These are phyloP conservation scores for Puccinia brachypodii DNA, from an alignment of 1,284 basidiomycete species.

Conservation along the genomic window DNA sequence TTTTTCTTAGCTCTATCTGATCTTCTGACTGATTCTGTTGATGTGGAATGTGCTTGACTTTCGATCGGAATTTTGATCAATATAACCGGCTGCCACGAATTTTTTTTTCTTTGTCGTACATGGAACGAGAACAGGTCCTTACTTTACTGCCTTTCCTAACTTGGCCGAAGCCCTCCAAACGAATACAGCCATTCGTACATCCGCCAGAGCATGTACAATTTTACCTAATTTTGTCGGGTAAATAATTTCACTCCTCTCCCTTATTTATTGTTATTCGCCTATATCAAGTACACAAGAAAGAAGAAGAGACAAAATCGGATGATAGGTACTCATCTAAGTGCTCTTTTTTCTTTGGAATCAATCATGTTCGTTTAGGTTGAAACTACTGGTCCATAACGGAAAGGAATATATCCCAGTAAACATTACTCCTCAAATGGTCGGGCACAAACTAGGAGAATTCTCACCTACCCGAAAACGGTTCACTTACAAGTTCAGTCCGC, in stretches of 20 bases:
- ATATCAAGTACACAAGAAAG: neutral
- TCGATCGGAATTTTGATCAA: slow-evolving; percentile 15
- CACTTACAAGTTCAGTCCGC: slow-evolving; percentile 53
- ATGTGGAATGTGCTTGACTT: neutral
- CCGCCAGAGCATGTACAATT: slow-evolving; percentile 86
- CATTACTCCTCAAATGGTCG: slow-evolving; percentile 96
- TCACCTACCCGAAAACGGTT: slow-evolving; percentile 73
- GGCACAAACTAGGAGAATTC: slow-evolving; percentile 96
- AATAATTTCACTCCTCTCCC: slow-evolving; percentile 53
- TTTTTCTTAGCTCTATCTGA: neutral
- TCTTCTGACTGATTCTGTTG: neutral
- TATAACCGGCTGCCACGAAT: slow-evolving; percentile 51
- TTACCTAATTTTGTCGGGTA: slow-evolving; percentile 92
- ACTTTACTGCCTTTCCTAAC: slow-evolving; percentile 91
- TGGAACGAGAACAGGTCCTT: slow-evolving; percentile 69
- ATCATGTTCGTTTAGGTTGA: slow-evolving; percentile 62
- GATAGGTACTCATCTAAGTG: slow-evolving; percentile 49
- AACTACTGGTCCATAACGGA: slow-evolving; percentile 91
- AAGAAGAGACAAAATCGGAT: neutral
- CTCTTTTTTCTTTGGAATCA: neutral
- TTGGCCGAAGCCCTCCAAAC: slow-evolving; percentile 77
- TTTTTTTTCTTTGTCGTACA: slow-evolving; percentile 51
- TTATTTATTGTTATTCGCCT: no score
- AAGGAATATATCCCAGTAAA: slow-evolving; percentile 82
- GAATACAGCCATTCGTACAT: slow-evolving; percentile 82